Base-by-base conservation (phyloP, 139 green algal species). In the Micromonas pusilla region DNA sequence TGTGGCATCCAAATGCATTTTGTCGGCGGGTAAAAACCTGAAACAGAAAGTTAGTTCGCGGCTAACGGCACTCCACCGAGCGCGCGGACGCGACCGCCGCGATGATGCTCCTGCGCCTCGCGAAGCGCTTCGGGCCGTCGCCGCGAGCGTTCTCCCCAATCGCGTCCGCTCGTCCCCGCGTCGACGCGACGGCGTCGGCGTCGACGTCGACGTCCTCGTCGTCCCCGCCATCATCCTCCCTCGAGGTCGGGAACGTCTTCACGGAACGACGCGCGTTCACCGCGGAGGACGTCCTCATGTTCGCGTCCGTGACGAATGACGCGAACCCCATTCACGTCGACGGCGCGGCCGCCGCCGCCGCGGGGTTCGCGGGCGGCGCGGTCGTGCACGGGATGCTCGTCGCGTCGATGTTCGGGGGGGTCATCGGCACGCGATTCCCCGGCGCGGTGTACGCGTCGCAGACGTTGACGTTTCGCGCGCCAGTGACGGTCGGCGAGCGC, bases 351-450 rank as follows among this genome's bases (percentile, higher is more conserved):
- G 65, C 65, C 16, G 28, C 28, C 2, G 30, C 62, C 30, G 6
- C 31, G 0, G 72, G 16, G 0, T 13, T 16, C 2, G 1, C 1
- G 1, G 36, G 0, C 23, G 68, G 37, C 1, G 52, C 83, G 2
- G 64, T 92, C 0, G 30, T 96, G n/a, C 90, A 90, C 9, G 91
- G 91, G 34, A 87, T 92, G 52, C 76, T 96, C 0, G 52, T 87
- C 30, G 89, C 89, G 0, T 89, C 88, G 0, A 79, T 94, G 25
- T 94, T 96, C 26, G 88, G 88, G 19, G 89, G 87, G 2, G 84
- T 93, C 33, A 92, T 96, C 19, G 89, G 88, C 19, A 84, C 67
- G 2, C 33, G 36, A 23, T 91, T 90, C 31, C 89, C 89, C 0
- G 89, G 90, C 0, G 84, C 87, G 0, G 28, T 94, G 9, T 96